Base-by-base conservation (phyloP, 805 yeast species). In the Hermanozyma aechmeae region DNA sequence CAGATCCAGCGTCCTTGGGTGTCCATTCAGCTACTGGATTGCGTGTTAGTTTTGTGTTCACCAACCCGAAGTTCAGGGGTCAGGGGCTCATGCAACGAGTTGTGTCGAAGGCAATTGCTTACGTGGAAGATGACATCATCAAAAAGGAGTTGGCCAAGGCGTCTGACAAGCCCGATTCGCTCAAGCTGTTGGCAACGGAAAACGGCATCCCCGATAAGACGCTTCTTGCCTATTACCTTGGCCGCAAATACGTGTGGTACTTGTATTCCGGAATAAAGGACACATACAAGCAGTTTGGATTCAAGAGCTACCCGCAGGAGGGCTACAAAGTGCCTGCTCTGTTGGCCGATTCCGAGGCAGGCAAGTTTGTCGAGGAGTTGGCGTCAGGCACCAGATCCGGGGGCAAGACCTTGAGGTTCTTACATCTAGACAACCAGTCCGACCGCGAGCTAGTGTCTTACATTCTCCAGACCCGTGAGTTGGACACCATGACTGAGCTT, bases 181-280 rank as follows among this genome's bases (percentile, higher is more conserved):
- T 60, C 39, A 45, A 42, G 28, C 45, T 39, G 28, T 50, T 58
- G 63, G 61, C 55, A 6, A 39, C 34, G 16, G 33, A 34, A 3
- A 45, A 51, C 25, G 58, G 61, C 2, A 18, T 34, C 10, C 23
- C 59, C 8, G 65, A 60, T 31, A 15, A 24, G 4, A 31, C 34
- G 9, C 46, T 60, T 42, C 61, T 58, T 20, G 43, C 45, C 28
- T 51, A 60, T 30, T 52, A 57, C 31, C 42, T 60, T 37, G 35
- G 55, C 23, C 56, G 56, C 29, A 38, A 56, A 31, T 61, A 56
- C 37, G 49, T 57, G 27, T 61, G 67, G 67, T 42, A 39, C 23
- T 61, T 84, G 29, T 83, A 82, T 63, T 78, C 89, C 37, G 92
- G 78, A 27, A 73, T 81, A 13, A 89, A 81, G 11, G 67, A 63